Evolutionary conservation across 352 stramenopile genomes (phyloP).

Genomic region (Pythium phragmiticola): DNA sequence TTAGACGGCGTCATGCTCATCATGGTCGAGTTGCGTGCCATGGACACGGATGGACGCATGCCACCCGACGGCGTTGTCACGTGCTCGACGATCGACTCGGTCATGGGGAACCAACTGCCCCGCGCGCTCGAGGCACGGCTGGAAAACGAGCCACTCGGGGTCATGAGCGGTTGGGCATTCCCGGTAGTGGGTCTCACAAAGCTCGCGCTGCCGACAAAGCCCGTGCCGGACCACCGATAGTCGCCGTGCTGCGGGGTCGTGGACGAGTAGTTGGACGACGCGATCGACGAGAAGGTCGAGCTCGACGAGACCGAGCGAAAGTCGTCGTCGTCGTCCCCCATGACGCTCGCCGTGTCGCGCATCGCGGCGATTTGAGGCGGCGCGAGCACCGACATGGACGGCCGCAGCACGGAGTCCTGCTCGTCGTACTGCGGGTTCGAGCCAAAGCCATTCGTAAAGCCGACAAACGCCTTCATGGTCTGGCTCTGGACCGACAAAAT

Average conservation of each 20-base stretch:
- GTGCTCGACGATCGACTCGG: conserved; percentile 25
- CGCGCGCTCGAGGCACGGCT: conserved; percentile 28
- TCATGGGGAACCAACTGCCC: conserved; percentile 64
- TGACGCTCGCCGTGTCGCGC: conserved; percentile 57
- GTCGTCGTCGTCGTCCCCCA: conserved; percentile 77
- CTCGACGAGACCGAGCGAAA: conserved; percentile 74
- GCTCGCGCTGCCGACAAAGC: conserved; percentile 67
- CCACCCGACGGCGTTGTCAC: conserved; percentile 11
- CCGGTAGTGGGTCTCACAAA: conserved; percentile 38
- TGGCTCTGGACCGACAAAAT: conserved; percentile 67
- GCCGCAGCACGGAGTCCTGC: conserved; percentile 50
- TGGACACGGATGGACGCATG: conserved; percentile 36
- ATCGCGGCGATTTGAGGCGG: conserved; percentile 40
- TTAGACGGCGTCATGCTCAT: conserved; percentile 64
- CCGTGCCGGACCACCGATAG: conserved; percentile 82
- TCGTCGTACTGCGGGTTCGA: conserved; percentile 70
- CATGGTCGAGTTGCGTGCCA: conserved; percentile 37
- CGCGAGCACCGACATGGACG: conserved; percentile 66
- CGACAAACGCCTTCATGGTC: conserved; percentile 79
- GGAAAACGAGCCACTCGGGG: conserved; percentile 31
- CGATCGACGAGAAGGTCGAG: conserved; percentile 61
- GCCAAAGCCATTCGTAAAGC: conserved; percentile 73
- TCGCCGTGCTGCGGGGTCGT: conserved; percentile 35
- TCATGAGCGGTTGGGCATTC: conserved; percentile 19
- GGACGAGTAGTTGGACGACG: conserved; percentile 34